Percentiles rank a stretch among this genome's conserved stretches.
Conservation (phyloP, 2,329 filamentous ascomycete species). For the Botrytis medusae region DNA sequence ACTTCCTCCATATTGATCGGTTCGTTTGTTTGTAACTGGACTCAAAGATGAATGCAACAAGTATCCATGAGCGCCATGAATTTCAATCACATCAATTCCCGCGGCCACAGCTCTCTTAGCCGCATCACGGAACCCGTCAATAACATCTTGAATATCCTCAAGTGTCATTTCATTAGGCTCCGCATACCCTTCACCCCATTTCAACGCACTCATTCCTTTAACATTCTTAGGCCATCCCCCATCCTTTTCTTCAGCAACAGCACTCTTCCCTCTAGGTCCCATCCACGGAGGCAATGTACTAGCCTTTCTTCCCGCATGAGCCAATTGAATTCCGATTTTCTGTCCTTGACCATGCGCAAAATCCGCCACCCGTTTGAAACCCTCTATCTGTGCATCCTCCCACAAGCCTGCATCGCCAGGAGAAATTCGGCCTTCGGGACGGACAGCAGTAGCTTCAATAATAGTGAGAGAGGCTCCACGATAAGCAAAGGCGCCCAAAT, state of each 20-base stretch:
- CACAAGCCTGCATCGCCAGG: conserved; percentile 40
- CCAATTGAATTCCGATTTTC: conserved; percentile 69
- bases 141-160: conserved; percentile 42
- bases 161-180: conserved; percentile 58
- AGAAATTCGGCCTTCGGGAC: conserved; percentile 39
- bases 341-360: conserved; percentile 54
- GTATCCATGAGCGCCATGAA: conserved; percentile 65
- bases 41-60: conserved; percentile 65
- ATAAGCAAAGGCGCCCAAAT: conserved; percentile 38
- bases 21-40: conserved; percentile 58
- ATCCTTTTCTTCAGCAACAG: conserved; percentile 37
- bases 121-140: conserved; percentile 42
- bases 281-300: conserved; percentile 43
- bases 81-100: conserved; percentile 64
- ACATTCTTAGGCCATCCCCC: conserved; percentile 45
- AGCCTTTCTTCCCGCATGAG: conserved; percentile 57
- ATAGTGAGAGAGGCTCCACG: conserved; percentile 41
- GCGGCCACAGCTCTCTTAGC: conserved; percentile 44
- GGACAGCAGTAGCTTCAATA: conserved; percentile 41
- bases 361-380: conserved; percentile 41
- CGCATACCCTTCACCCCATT: conserved; percentile 56
- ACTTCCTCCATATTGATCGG: conserved; percentile 63
- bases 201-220: conserved; percentile 56
- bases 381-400: conserved; percentile 42
- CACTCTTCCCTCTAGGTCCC: conserved; percentile 31